Conservation (phyloP, 2,329 filamentous ascomycete species). For the Chaetoscypha palmicola region DNA sequence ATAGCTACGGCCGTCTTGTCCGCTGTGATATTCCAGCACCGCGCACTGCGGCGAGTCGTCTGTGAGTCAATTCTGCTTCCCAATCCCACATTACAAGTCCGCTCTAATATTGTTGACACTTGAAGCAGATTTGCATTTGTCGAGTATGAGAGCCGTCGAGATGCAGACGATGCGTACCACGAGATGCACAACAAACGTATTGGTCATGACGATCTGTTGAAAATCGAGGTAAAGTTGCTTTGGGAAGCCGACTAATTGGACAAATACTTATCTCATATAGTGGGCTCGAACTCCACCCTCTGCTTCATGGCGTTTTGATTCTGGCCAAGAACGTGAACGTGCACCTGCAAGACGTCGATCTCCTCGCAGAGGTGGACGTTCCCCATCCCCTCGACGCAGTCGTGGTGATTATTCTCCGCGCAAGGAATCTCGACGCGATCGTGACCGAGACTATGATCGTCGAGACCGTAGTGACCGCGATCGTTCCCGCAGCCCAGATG, state of each 20-base stretch:
- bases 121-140: constrained; percentile 83
- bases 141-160: constrained; percentile 96
- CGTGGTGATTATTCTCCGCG: constrained; percentile 74
- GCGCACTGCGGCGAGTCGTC: constrained; percentile 83
- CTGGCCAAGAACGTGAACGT: constrained; percentile 70
- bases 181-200: constrained; percentile 99
- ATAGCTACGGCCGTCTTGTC: constrained; percentile 92
- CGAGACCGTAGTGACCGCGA: constrained; percentile 54
- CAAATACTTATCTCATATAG: constrained; percentile 41
- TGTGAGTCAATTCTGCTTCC: constrained; percentile 84
- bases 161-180: constrained; percentile 97
- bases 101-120: constrained; percentile 31
- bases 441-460: constrained; percentile 70
- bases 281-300: constrained; percentile 98
- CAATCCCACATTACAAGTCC: too few species aligned
- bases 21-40: constrained; percentile 98
- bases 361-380: constrained; percentile 60
- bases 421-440: constrained; percentile 79
- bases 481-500: constrained; percentile 65
- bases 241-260: background rate
- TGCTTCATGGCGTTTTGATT: constrained; percentile 97
- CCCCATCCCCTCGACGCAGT: constrained; percentile 69
- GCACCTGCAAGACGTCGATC: constrained; percentile 43
- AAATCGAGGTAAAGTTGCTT: constrained; percentile 73
- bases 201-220: constrained; percentile 82